Evolutionary conservation across 179 eudicot genomes (phyloP).

Genomic region (Drosera spatulata): DNA sequence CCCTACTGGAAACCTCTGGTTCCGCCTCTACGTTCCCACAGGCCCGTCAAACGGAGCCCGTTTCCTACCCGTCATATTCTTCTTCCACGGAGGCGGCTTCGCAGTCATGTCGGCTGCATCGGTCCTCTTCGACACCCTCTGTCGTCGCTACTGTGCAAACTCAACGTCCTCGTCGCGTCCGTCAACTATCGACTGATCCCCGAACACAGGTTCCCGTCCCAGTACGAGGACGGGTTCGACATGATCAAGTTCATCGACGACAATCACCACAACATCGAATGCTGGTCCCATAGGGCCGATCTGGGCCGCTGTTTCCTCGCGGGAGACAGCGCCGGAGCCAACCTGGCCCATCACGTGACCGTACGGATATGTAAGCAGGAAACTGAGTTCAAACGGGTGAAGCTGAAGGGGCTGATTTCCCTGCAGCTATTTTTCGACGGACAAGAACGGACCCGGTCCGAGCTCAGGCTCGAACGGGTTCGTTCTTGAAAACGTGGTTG

Average conservation of each 20-base stretch:
- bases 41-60: neutral
- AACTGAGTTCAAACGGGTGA: slow-evolving; percentile 10
- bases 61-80: slow-evolving; percentile 43
- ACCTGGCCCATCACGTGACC: slow-evolving; percentile 58
- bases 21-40: slow-evolving; percentile 46
- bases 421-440: slow-evolving; percentile 88
- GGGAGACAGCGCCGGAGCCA: slow-evolving; percentile 88
- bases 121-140: slow-evolving; percentile 45
- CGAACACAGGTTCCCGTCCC: slow-evolving; percentile 65
- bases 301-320: slow-evolving; percentile 44
- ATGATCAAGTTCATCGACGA: slow-evolving; percentile 49
- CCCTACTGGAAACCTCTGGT: slow-evolving; percentile 43
- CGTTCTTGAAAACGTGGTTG: slow-evolving; percentile 27
- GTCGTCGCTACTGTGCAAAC: slow-evolving; percentile 46
- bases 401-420: slow-evolving; percentile 37
- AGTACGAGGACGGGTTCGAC: slow-evolving; percentile 65
- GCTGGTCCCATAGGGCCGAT: slow-evolving; percentile 40
- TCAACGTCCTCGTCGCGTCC: slow-evolving; percentile 49
- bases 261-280: neutral
- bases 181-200: slow-evolving; percentile 72
- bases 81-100: slow-evolving; percentile 88
- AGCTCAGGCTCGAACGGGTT: slow-evolving; percentile 21
- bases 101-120: slow-evolving; percentile 35
- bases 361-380: slow-evolving; percentile 8
- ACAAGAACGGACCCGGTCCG: slow-evolving; percentile 32